Conservation (phyloP, 2,329 filamentous ascomycete species). For the Fusarium beomiforme region DNA sequence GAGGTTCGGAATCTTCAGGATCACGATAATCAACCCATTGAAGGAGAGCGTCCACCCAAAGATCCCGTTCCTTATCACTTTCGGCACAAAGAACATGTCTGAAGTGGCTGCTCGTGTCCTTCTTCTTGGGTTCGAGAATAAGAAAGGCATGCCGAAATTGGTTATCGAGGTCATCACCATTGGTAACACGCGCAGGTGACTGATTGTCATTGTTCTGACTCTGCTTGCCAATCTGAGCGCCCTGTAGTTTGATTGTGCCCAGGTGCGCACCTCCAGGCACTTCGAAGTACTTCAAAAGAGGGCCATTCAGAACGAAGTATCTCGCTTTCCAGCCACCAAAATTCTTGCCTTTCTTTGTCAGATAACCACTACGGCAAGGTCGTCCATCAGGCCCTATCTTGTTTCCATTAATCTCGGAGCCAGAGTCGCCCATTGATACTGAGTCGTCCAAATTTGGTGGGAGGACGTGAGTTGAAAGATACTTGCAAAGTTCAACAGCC, state of each 20-base stretch:
- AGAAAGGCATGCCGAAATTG: constrained; percentile 97
- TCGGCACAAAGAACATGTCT: constrained; percentile 96
- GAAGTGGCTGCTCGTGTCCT: constrained; percentile 87
- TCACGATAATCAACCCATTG: constrained; percentile 86
- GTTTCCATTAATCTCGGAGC: constrained; percentile 45
- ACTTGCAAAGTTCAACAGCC: constrained; percentile 85
- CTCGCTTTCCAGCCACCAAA: constrained; percentile 98
- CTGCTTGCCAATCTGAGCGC: constrained; percentile 94
- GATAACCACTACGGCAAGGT: constrained; percentile 84
- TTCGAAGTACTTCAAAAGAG: constrained; percentile 88
- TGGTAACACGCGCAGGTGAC: constrained; percentile 65
- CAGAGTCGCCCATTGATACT: constrained; percentile 38
- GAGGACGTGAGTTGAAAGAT: constrained; percentile 77
- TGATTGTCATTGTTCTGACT: constrained; percentile 62
- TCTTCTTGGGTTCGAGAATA: constrained; percentile 94
- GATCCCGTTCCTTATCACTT: constrained; percentile 89
- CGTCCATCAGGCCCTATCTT: constrained; percentile 69
- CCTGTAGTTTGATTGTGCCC: constrained; percentile 90
- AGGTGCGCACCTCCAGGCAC: constrained; percentile 88
- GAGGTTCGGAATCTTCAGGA: constrained; percentile 58
- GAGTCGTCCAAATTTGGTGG: constrained; percentile 70
- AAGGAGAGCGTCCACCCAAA: constrained; percentile 90
- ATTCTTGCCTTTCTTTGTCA: constrained; percentile 97
- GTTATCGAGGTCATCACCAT: constrained; percentile 82
- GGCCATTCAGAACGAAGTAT: constrained; percentile 69